phyloP scores from a whole-genome alignment of 2,329 filamentous ascomycete species.

The Parastagonospora nodorum region DNA sequence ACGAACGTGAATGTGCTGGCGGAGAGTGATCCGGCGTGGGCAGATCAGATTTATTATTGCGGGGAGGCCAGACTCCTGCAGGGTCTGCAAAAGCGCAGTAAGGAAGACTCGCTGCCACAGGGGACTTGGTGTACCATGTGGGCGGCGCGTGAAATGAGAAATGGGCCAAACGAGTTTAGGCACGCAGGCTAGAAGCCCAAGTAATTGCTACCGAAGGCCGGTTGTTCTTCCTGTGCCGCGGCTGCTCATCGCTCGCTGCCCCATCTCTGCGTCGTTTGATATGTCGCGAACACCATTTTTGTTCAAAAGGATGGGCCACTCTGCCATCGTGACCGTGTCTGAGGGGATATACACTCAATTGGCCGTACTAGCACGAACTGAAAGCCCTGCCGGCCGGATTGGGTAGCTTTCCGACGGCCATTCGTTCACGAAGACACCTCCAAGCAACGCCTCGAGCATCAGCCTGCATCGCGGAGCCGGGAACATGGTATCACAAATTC shows the following conservation, averaged over 20 bases:
- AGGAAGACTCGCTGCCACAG: slow-evolving; percentile 5
- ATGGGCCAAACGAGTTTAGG: slow-evolving; percentile 10
- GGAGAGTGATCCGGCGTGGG: slow-evolving; percentile 18
- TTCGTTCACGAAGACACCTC: slow-evolving; percentile 16
- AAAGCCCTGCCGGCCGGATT: slow-evolving; percentile 9
- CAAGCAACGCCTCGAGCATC: slow-evolving; percentile 21
- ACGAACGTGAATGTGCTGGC: slow-evolving; percentile 17
- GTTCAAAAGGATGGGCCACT: not conserved
- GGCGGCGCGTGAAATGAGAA: slow-evolving; percentile 7
- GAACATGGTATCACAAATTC: slow-evolving; percentile 12
- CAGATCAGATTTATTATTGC: slow-evolving; percentile 15
- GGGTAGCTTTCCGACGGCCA: slow-evolving; percentile 1
- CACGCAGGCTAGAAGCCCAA: slow-evolving; percentile 7
- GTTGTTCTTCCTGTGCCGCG: slow-evolving; percentile 1
- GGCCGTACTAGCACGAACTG: slow-evolving; percentile 14
- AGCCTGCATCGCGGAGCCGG: slow-evolving; percentile 29
- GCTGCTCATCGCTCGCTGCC: not conserved
- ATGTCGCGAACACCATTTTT: not conserved
- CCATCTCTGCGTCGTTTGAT: not conserved
- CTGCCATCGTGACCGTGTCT: slow-evolving; percentile 10
- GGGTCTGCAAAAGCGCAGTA: slow-evolving; percentile 19
- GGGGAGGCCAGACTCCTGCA: slow-evolving; percentile 25
- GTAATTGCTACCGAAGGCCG: slow-evolving; percentile 1
- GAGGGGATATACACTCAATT: slow-evolving; percentile 6
- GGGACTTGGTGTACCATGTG: slow-evolving; percentile 9